phyloP scores from a whole-genome alignment of 108 stramenopile genomes.

The Halocafeteria seosinensis region DNA sequence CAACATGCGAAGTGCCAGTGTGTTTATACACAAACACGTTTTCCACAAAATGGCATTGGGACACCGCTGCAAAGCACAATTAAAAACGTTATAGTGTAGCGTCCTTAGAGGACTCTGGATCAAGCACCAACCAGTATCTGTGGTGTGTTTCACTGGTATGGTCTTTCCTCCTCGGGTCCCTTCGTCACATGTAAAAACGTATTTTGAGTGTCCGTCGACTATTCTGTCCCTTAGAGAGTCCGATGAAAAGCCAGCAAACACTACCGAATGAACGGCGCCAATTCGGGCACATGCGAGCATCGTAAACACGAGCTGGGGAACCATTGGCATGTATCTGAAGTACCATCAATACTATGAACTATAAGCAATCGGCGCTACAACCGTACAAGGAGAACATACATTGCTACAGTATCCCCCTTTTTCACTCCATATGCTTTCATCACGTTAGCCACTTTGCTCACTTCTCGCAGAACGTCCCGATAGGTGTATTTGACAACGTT shows the following conservation, averaged over 20 bases:
- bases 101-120: no score
- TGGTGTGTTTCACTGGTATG: slow-evolving; percentile 67
- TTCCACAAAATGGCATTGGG: slow-evolving; percentile 43
- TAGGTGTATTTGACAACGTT: slow-evolving; percentile 52
- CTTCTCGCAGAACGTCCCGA: slow-evolving; percentile 44
- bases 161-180: slow-evolving; percentile 37
- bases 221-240: slow-evolving; percentile 48
- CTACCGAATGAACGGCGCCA: slow-evolving; percentile 60
- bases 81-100: no score
- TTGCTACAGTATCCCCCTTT: slow-evolving; percentile 28
- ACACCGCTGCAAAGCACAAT: no score
- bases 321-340: slow-evolving; percentile 67
- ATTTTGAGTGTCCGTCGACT: slow-evolving; percentile 46
- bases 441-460: slow-evolving; percentile 71
- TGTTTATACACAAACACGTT: slow-evolving; percentile 70
- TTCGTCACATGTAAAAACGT: slow-evolving; percentile 43
- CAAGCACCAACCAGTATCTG: no score
- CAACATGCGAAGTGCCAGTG: no score
- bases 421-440: slow-evolving; percentile 28
- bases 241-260: slow-evolving; percentile 64
- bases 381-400: no score
- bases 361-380: no score
- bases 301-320: slow-evolving; percentile 51
- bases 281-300: slow-evolving; percentile 58
- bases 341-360: no score